These are phyloP conservation scores for Yarrowia galli DNA, from an alignment of 1,139 yeast species.

Conservation along the genomic window DNA sequence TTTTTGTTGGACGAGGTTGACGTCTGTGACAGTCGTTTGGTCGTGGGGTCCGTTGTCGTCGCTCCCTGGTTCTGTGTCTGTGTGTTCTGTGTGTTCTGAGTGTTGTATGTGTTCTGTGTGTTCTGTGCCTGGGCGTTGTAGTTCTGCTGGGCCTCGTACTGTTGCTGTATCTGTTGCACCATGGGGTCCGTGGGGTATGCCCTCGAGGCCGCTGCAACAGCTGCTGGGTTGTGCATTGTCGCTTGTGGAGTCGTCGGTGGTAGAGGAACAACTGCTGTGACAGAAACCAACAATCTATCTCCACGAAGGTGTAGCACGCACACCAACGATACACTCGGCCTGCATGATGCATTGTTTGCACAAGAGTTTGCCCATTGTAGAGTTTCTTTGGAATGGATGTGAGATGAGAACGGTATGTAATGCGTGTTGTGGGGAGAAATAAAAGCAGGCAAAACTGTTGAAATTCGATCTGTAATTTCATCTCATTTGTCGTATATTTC, in stretches of 20 bases:
- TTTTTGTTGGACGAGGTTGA: slow-evolving; percentile 62
- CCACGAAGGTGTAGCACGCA: slow-evolving; percentile 22
- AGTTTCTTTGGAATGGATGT: slow-evolving; percentile 23
- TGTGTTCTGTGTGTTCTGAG: not conserved
- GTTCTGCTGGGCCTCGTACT: slow-evolving; percentile 18
- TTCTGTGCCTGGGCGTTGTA: slow-evolving; percentile 1
- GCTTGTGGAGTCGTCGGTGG: not conserved
- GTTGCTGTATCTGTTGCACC: slow-evolving; percentile 32
- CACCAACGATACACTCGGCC: slow-evolving; percentile 29
- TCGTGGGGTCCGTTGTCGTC: slow-evolving; percentile 44
- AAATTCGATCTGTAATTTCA: not conserved
- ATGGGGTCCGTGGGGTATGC: slow-evolving; percentile 36
- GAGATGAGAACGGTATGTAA: not conserved
- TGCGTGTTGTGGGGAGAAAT: no score
- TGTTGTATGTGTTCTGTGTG: not conserved
- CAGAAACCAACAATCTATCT: slow-evolving; percentile 23
- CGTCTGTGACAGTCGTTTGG: slow-evolving; percentile 65
- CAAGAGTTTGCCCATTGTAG: slow-evolving; percentile 18
- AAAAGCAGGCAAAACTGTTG: no score
- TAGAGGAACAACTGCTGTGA: not conserved
- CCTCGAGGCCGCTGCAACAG: slow-evolving; percentile 40
- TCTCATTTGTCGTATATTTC: not conserved
- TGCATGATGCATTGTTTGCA: slow-evolving; percentile 31
- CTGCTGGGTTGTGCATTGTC: slow-evolving; percentile 39
- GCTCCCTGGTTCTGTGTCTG: slow-evolving; percentile 42